phyloP scores from a whole-genome alignment of 2,329 filamentous ascomycete genomes.

The Fulvia fulva region DNA sequence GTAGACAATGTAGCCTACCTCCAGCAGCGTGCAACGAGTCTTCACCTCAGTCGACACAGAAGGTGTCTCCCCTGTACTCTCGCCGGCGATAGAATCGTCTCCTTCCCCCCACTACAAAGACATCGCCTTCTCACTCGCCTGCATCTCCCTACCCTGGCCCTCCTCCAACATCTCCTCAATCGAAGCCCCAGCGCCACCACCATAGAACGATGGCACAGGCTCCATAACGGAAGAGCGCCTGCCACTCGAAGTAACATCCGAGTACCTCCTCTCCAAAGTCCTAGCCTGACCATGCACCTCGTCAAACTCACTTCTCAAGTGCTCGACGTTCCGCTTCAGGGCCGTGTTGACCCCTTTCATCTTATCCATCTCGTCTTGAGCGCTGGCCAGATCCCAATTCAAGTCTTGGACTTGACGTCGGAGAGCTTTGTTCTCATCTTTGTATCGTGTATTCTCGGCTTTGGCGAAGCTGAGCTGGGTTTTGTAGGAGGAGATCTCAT shows the following conservation, averaged over 20 bases:
- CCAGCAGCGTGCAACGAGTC: background rate
- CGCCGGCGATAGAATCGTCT: background rate
- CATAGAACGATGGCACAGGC: background rate
- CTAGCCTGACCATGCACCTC: background rate
- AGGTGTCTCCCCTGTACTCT: background rate
- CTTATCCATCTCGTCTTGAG: background rate
- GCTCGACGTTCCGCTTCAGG: background rate
- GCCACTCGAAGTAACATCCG: background rate
- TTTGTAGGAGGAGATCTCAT: background rate
- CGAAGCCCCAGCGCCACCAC: background rate
- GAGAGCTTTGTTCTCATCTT: conserved; percentile 1
- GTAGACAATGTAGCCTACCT: background rate
- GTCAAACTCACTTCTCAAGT: conserved; percentile 3
- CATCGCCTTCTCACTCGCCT: background rate
- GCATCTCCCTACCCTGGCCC: background rate
- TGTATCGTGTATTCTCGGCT: conserved; percentile 1
- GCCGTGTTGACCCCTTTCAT: background rate
- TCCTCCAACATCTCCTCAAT: background rate
- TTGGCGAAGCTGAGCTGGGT: conserved; percentile 4
- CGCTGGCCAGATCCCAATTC: background rate
- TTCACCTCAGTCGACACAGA: background rate
- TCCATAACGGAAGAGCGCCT: background rate
- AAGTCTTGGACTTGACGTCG: background rate
- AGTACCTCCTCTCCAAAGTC: background rate
- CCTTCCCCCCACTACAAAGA: background rate